A percentile compares a stretch with the other conserved stretches of the same genome.
These are phyloP conservation scores for Fusarium pininemorale DNA, from an alignment of 2,329 filamentous ascomycete genomes.

Conservation along the genomic window DNA sequence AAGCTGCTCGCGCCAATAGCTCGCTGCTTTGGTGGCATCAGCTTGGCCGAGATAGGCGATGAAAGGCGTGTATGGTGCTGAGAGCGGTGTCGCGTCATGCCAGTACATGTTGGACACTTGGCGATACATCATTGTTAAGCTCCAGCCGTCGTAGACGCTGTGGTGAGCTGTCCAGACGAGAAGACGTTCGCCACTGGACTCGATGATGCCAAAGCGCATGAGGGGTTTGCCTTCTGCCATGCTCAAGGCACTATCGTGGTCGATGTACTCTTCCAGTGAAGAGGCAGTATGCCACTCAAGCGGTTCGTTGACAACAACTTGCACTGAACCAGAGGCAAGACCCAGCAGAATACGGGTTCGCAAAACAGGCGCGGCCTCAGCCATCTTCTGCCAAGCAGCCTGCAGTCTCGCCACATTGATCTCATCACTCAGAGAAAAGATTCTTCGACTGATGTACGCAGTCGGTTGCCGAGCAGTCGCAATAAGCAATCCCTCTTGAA, in stretches of 20 bases:
- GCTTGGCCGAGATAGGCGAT: background rate
- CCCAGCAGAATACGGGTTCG: background rate
- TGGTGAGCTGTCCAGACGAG: constrained; percentile 1
- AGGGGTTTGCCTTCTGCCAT: background rate
- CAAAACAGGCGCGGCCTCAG: background rate
- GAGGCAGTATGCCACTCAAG: background rate
- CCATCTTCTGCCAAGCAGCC: background rate
- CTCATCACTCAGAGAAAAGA: background rate
- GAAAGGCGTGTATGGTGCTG: background rate
- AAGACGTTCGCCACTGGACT: background rate
- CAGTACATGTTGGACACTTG: background rate
- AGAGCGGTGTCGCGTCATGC: background rate
- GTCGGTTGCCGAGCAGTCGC: background rate
- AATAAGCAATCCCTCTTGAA: background rate
- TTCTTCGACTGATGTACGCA: background rate
- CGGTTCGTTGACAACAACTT: background rate
- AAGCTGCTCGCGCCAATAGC: background rate
- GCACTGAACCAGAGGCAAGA: background rate
- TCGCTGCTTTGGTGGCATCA: background rate
- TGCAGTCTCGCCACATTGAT: background rate
- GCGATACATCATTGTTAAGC: background rate
- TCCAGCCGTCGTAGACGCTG: background rate
- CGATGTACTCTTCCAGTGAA: background rate
- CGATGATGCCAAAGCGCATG: background rate
- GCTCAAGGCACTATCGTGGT: background rate